phyloP scores from a whole-genome alignment of 345 rosid species.

The Isatis tinctoria region DNA sequence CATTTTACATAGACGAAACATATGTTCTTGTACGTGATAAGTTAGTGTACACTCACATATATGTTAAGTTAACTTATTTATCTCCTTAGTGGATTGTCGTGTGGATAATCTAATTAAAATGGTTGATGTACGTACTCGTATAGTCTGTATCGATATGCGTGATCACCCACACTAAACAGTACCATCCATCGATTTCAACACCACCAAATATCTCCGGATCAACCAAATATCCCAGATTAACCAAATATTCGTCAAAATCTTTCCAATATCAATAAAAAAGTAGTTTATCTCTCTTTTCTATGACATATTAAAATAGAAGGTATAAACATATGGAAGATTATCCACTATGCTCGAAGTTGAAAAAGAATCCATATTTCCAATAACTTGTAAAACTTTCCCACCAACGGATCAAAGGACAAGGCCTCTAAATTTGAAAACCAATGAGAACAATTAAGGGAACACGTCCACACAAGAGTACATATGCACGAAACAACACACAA shows the following conservation, averaged over 20 bases:
- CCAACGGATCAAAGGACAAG: neutral
- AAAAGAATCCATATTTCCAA: neutral
- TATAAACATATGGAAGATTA: neutral
- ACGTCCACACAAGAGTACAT: conserved; percentile 23
- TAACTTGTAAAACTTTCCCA: neutral
- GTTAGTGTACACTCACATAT: neutral
- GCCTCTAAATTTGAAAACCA: neutral
- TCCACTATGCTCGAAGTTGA: neutral
- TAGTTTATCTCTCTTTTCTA: neutral
- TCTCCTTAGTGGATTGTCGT: neutral
- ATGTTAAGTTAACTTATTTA: neutral
- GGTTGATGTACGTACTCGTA: neutral
- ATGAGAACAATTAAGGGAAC: conserved; percentile 4
- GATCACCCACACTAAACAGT: neutral
- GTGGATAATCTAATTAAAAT: neutral
- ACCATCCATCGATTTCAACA: neutral
- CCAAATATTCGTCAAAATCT: conserved; percentile 1
- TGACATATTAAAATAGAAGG: neutral
- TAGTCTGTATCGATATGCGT: neutral
- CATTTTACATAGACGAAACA: neutral
- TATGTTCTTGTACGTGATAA: neutral
- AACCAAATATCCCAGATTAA: neutral
- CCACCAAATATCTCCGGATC: neutral
- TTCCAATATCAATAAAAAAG: neutral
- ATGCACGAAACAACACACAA: conserved; percentile 23